A percentile compares a stretch with the other conserved stretches of the same genome.
Evolutionary conservation across 148 eudicot species (phyloP).

Genomic region (Rhododendron simsii): DNA sequence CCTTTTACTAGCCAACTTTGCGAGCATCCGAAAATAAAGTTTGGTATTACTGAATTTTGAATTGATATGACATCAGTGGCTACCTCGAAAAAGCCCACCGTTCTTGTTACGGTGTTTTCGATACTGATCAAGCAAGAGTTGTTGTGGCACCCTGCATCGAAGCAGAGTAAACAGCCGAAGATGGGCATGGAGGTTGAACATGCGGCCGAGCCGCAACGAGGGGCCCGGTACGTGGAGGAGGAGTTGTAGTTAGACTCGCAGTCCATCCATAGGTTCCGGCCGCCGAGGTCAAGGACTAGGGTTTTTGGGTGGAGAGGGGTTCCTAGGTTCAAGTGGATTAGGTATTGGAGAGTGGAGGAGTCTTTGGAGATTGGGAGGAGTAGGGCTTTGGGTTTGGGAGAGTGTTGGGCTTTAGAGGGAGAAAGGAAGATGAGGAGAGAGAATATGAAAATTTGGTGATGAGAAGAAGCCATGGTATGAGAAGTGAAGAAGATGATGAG

Average conservation of each 20-base stretch:
- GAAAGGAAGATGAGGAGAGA: conserved; percentile 10
- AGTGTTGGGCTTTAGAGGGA: not conserved
- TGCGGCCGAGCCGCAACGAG: conserved; percentile 36
- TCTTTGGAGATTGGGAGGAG: conserved; percentile 47
- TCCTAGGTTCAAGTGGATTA: conserved; percentile 34
- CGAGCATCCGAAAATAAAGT: conserved; percentile 30
- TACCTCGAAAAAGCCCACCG: conserved; percentile 11
- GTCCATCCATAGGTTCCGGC: conserved; percentile 37
- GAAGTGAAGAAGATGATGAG: not conserved
- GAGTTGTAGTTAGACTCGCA: conserved; percentile 33
- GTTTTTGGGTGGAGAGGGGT: conserved; percentile 40
- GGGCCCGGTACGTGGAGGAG: conserved; percentile 48
- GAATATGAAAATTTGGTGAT: not conserved
- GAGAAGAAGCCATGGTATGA: not conserved
- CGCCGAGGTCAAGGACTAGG: conserved; percentile 40
- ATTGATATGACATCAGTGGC: conserved; percentile 25
- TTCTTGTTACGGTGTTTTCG: conserved; percentile 19
- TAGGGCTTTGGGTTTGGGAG: conserved; percentile 22
- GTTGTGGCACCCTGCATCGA: conserved; percentile 23
- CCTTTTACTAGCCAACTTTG: conserved; percentile 21
- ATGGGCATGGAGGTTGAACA: conserved; percentile 32
- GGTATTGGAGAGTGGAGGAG: conserved; percentile 43
- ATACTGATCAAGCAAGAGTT: conserved; percentile 25
- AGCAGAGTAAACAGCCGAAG: not conserved
- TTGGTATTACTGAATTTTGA: not conserved